Evolutionary conservation across 1,284 basidiomycete species (phyloP).

Genomic region (Xerocomus nothofagi): DNA sequence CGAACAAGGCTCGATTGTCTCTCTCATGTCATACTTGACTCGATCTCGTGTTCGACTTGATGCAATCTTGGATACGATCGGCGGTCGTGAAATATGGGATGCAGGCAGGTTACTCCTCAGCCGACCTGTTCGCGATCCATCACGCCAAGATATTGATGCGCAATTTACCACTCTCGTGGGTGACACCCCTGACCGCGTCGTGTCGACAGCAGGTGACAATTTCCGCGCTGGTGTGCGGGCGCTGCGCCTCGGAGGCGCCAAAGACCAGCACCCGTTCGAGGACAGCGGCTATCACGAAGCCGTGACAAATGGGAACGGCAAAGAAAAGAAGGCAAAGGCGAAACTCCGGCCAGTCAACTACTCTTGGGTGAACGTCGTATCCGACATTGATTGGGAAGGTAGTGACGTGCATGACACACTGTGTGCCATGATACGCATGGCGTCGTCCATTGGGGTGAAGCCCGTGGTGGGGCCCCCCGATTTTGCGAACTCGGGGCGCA

Average conservation of each 20-base stretch:
- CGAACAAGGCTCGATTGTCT: slow-evolving; percentile 44
- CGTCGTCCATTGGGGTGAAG: slow-evolving; percentile 43
- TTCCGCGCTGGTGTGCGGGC: slow-evolving; percentile 69
- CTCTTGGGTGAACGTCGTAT: slow-evolving; percentile 69
- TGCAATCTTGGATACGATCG: slow-evolving; percentile 78
- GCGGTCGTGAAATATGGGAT: slow-evolving; percentile 75
- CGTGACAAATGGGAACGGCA: slow-evolving; percentile 16
- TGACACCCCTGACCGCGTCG: slow-evolving; percentile 56
- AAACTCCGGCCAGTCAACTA: slow-evolving; percentile 54
- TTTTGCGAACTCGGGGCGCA: slow-evolving; percentile 16
- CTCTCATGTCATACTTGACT: slow-evolving; percentile 51
- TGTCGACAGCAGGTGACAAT: slow-evolving; percentile 69
- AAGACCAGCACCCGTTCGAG: slow-evolving; percentile 32
- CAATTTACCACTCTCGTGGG: slow-evolving; percentile 79
- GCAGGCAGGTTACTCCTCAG: slow-evolving; percentile 63
- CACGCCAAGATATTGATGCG: slow-evolving; percentile 32
- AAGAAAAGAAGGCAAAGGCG: slow-evolving; percentile 27
- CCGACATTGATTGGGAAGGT: slow-evolving; percentile 80
- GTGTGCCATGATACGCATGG: slow-evolving; percentile 54
- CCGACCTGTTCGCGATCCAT: slow-evolving; percentile 34
- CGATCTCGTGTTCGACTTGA: slow-evolving; percentile 58
- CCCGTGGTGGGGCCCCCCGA: slow-evolving; percentile 39
- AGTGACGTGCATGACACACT: slow-evolving; percentile 67
- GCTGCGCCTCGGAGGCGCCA: slow-evolving; percentile 42
- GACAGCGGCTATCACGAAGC: slow-evolving; percentile 33